phyloP scores from a whole-genome alignment of 257 asterid species.

The Phtheirospermum japonicum region DNA sequence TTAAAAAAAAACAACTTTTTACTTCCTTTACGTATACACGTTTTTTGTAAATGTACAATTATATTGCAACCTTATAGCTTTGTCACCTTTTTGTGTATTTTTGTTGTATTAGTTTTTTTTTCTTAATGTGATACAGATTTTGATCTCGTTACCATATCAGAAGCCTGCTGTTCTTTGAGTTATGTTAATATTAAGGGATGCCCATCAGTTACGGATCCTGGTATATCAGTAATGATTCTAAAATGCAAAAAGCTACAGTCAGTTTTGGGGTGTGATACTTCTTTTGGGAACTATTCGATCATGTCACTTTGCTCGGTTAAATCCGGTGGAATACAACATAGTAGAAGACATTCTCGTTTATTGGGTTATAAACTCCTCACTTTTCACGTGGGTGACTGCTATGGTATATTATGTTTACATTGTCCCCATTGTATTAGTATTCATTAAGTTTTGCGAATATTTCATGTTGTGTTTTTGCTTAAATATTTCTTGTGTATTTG shows the following conservation, averaged over 20 bases:
- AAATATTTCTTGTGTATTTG: slow-evolving; percentile 2
- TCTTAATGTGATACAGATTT: slow-evolving; percentile 50
- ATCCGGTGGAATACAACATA: slow-evolving; percentile 30
- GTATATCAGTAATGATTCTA: slow-evolving; percentile 56
- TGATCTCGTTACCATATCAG: slow-evolving; percentile 56
- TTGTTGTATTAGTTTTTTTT: slow-evolving; percentile 12
- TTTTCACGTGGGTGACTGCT: slow-evolving; percentile 78
- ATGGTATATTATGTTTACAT: slow-evolving; percentile 43
- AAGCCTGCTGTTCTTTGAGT: slow-evolving; percentile 51
- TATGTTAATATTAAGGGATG: slow-evolving; percentile 75
- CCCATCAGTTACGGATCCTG: slow-evolving; percentile 63
- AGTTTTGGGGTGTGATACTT: slow-evolving; percentile 68
- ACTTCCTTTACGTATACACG: neutral
- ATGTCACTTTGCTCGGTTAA: slow-evolving; percentile 56
- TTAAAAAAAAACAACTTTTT: neutral
- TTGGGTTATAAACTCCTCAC: slow-evolving; percentile 47
- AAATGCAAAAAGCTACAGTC: slow-evolving; percentile 61
- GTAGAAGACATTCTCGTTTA: slow-evolving; percentile 30
- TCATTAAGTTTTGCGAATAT: neutral
- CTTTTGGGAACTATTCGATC: slow-evolving; percentile 61
- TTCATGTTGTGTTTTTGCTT: slow-evolving; percentile 12
- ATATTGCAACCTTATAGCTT: neutral
- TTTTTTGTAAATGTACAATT: neutral
- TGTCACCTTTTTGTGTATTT: neutral
- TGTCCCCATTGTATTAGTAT: neutral